Evolutionary conservation across 2,329 filamentous ascomycete genomes (phyloP).

Genomic region (Botrytis medusae): DNA sequence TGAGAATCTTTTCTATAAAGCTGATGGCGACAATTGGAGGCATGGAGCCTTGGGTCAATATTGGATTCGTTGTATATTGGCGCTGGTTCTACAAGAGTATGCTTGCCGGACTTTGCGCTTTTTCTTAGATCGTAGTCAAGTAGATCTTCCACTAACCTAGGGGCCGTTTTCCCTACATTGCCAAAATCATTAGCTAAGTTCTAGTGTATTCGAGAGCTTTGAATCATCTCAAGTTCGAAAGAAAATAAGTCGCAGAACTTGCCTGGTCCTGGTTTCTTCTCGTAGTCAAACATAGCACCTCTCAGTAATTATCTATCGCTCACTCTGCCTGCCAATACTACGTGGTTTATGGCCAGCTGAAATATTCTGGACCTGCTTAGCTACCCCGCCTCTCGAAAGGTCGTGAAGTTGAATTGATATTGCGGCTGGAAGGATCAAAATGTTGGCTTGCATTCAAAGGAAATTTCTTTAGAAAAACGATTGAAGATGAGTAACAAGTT

Average conservation of each 20-base stretch:
- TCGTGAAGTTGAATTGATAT: not conserved
- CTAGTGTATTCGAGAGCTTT: not conserved
- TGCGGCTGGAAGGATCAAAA: not conserved
- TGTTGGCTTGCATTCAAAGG: not conserved
- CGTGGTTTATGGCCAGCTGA: slow-evolving; percentile 5
- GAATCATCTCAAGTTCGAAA: not conserved
- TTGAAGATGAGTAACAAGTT: not conserved
- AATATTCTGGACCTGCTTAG: not conserved
- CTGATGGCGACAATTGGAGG: slow-evolving; percentile 56
- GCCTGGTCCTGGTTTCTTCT: slow-evolving; percentile 20
- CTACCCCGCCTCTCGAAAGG: slow-evolving; percentile 17
- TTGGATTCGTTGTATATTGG: slow-evolving; percentile 47
- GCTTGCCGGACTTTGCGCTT: slow-evolving; percentile 40
- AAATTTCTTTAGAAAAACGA: not conserved
- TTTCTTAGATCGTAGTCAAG: slow-evolving; percentile 46
- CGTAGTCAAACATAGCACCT: slow-evolving; percentile 17
- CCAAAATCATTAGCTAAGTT: slow-evolving; percentile 8
- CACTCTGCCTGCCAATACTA: not conserved
- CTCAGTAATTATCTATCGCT: not conserved
- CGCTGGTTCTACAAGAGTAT: slow-evolving; percentile 56
- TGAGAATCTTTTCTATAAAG: slow-evolving; percentile 58
- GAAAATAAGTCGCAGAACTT: slow-evolving; percentile 11
- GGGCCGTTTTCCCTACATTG: slow-evolving; percentile 50
- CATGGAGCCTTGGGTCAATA: slow-evolving; percentile 36
- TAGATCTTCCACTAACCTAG: slow-evolving; percentile 48